Conservation (phyloP, 495 filamentous ascomycete species). For the Saxophila tyrrhenica region DNA sequence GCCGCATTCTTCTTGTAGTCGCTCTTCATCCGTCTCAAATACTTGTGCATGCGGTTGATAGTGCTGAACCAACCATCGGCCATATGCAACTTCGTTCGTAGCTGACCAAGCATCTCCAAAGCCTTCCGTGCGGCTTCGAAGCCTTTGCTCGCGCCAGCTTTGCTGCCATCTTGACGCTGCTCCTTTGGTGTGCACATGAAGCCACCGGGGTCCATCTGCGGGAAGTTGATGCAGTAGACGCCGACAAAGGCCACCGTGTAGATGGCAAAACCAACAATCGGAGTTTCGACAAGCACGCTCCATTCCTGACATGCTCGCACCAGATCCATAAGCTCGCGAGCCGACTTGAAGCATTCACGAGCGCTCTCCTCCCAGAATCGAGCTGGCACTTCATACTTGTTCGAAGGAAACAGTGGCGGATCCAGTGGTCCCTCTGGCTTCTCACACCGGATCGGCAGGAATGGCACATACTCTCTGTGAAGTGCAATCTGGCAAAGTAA, state of each 20-base stretch:
- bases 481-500: constrained; percentile 68
- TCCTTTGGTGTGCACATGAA: constrained; percentile 37
- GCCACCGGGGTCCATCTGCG: constrained; percentile 62
- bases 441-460: constrained; percentile 60
- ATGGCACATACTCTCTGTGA: constrained; percentile 72
- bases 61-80: constrained; percentile 58
- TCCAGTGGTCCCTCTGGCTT: constrained; percentile 65
- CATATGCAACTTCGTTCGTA: constrained; percentile 58
- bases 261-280: constrained; percentile 67
- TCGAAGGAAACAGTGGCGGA: constrained; percentile 49
- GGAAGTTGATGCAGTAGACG: constrained; percentile 63
- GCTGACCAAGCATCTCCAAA: constrained; percentile 46
- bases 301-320: constrained; percentile 63
- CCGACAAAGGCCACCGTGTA: constrained; percentile 67
- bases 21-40: constrained; percentile 52
- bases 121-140: constrained; percentile 39
- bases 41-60: constrained; percentile 55
- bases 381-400: constrained; percentile 39
- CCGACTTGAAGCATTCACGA: constrained; percentile 59
- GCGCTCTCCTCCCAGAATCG: constrained; percentile 69
- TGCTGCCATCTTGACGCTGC: not conserved
- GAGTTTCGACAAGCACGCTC: constrained; percentile 61
- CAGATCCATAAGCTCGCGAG: constrained; percentile 64
- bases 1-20: constrained; percentile 38
- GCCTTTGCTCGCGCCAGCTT: constrained; percentile 26